Percentiles rank a stretch among this genome's conserved stretches.
Evolutionary conservation across 306 rosid genomes (phyloP).

Genomic region (Castanopsis chinensis): DNA sequence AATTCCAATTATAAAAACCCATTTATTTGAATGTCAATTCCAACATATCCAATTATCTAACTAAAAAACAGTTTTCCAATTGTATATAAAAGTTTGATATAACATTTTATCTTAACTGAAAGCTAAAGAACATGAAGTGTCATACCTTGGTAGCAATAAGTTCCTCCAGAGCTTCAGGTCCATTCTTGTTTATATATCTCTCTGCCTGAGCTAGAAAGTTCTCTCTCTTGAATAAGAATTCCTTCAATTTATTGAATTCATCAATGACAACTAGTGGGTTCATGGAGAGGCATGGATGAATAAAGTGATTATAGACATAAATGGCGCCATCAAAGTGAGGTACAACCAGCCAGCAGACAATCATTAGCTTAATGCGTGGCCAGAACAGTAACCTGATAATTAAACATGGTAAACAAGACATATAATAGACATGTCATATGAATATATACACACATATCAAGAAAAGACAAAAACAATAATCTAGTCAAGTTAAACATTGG

Average conservation of each 20-base stretch:
- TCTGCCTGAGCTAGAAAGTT: slow-evolving; percentile 38
- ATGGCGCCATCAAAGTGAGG: slow-evolving; percentile 56
- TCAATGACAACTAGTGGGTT: slow-evolving; percentile 9
- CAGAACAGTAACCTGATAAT: slow-evolving; percentile 47
- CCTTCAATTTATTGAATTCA: slow-evolving; percentile 28
- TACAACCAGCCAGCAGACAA: slow-evolving; percentile 35
- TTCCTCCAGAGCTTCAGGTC: slow-evolving; percentile 27
- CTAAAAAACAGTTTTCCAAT: too few relatives aligned
- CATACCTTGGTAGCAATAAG: slow-evolving; percentile 49
- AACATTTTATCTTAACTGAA: background rate
- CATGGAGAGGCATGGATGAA: slow-evolving; percentile 19
- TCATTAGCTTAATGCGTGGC: slow-evolving; percentile 47
- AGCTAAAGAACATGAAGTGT: background rate
- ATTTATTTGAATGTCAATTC: too few relatives aligned
- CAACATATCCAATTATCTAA: too few relatives aligned
- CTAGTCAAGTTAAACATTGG: too few relatives aligned
- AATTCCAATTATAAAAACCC: too few relatives aligned
- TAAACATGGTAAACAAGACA: background rate
- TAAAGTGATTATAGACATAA: slow-evolving; percentile 32
- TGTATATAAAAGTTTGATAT: too few relatives aligned
- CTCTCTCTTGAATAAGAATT: slow-evolving; percentile 25
- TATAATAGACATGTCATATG: background rate
- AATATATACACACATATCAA: background rate
- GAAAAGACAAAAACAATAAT: background rate
- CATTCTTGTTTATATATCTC: slow-evolving; percentile 22